A percentile compares a stretch with the other conserved stretches of the same genome.
Evolutionary conservation across 2,329 filamentous ascomycete genomes (phyloP).

Genomic region (Hansfordia pulvinata): DNA sequence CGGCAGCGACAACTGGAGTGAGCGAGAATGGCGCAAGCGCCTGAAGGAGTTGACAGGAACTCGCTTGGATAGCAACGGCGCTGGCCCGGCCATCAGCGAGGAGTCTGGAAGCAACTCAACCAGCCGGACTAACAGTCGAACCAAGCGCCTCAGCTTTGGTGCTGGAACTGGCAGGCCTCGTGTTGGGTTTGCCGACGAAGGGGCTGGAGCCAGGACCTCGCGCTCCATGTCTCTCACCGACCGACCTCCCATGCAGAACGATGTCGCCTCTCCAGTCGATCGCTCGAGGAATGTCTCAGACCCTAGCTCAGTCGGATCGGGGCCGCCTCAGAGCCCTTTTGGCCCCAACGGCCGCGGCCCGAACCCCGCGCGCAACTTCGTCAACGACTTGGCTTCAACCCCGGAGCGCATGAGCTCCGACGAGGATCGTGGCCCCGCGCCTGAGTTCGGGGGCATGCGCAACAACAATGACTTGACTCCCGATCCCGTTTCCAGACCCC

Average conservation of each 20-base stretch:
- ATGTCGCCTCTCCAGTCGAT: conserved; percentile 34
- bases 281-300: conserved; percentile 33
- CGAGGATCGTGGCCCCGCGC: conserved; percentile 33
- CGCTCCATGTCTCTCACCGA: conserved; percentile 34
- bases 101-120: conserved; percentile 28
- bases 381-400: conserved; percentile 28
- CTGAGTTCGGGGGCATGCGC: conserved; percentile 38
- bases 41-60: conserved; percentile 79
- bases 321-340: conserved; percentile 9
- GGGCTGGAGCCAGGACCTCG: conserved; percentile 33
- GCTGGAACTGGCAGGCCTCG: conserved; percentile 23
- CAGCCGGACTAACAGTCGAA: conserved; percentile 42
- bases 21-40: conserved; percentile 78
- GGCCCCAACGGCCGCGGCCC: conserved; percentile 19
- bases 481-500: conserved; percentile 65
- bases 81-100: too few relatives aligned
- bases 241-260: conserved; percentile 26
- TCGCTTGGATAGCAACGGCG: conserved; percentile 53
- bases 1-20: conserved; percentile 65
- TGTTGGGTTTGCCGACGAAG: conserved; percentile 46
- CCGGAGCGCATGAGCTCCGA: conserved; percentile 44
- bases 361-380: conserved; percentile 22
- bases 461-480: conserved; percentile 52
- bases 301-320: conserved; percentile 15
- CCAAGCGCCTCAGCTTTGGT: conserved; percentile 40